Evolutionary conservation across 2,329 filamentous ascomycete genomes (phyloP), one percentile per base, ranked within the genome.

Genomic region (Nakataea oryzae): DNA sequence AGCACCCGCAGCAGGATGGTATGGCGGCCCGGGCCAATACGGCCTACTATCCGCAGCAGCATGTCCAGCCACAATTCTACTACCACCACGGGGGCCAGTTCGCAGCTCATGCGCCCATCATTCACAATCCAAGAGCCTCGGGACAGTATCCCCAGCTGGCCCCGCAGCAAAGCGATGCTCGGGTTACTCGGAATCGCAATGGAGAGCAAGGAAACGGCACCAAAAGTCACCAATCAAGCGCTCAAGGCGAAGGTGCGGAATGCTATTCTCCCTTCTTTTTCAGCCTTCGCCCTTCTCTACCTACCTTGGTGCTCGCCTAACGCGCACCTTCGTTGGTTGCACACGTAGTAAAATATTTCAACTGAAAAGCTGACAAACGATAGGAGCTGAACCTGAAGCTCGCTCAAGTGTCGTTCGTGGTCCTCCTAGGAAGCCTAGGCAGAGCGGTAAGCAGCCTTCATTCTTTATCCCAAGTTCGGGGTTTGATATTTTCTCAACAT

Each of bases 371-470:
- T 29, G 59, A 27, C 12, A 21, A 28, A 17, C 26, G 17, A 17
- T 55, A 30, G 50, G 56, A 13, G 29, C 14, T 7, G 29, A 54
- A 17, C 28, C 29, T n/a, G 62, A 63, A 13, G 17, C 47, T 41
- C 57, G 54, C 59, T 68, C 70, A 6, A 77, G 74, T 17, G 70
- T 79, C 55, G 80, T 83, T 29, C 76, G 81, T 62, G 81, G 81
- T 1, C 81, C 81, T 1, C 81, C 81, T 2, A 74, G 81, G 64
- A 84, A 84, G 64, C 81, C 85, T 63, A 79, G 81, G 64, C 84
- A 87, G 71, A 87, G 81, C 70, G 84, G 85, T 86, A 74, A 74
- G 81, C 70, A 30, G 1, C 27, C 28, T 41, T 26, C 27, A 34
- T 21, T 55, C 29, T 29, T 5, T 7, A 14, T 30, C 32, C 30